A percentile compares a stretch with the other conserved stretches of the same genome.
These are phyloP conservation scores for Leptosphaerulina australis DNA, from an alignment of 2,329 filamentous ascomycete species.

Conservation along the genomic window DNA sequence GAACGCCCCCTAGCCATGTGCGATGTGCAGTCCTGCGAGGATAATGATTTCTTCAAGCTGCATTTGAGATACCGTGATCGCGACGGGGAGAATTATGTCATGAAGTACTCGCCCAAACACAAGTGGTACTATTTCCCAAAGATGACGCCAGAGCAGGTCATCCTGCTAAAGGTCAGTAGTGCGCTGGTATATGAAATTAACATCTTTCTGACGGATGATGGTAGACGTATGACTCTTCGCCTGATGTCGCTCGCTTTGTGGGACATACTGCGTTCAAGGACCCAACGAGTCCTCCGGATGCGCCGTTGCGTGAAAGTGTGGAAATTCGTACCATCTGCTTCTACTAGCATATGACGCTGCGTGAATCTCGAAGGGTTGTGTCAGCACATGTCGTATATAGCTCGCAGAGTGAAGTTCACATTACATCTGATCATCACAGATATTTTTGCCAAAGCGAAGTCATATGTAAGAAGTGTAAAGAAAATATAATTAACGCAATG, in stretches of 20 bases:
- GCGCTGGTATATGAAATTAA: not conserved
- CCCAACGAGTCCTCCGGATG: conserved; percentile 40
- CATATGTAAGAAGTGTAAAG: no score
- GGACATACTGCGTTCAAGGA: conserved; percentile 51
- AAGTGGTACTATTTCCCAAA: conserved; percentile 52
- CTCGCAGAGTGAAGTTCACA: no score
- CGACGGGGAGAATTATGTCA: conserved; percentile 51
- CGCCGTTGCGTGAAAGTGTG: conserved; percentile 47
- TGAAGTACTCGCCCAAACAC: conserved; percentile 43
- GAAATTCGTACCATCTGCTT: conserved; percentile 52
- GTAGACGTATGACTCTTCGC: conserved; percentile 47
- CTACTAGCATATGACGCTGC: conserved; percentile 41
- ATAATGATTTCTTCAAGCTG: conserved; percentile 52
- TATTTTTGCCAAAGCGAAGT: no score
- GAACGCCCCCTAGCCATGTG: conserved; percentile 52
- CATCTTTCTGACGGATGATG: not conserved
- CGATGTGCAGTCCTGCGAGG: conserved; percentile 45
- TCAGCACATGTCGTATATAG: no score
- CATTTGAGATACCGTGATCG: conserved; percentile 49
- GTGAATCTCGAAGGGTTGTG: no score
- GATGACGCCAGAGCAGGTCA: conserved; percentile 47
- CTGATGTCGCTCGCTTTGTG: conserved; percentile 45
- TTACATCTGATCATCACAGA: no score
- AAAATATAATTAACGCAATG: conserved; percentile 1
- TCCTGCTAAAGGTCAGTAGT: conserved; percentile 42